Evolutionary conservation across 305 asterid species (phyloP), one percentile per base, ranked within the genome.

Genomic region (Fraxinus ornus): DNA sequence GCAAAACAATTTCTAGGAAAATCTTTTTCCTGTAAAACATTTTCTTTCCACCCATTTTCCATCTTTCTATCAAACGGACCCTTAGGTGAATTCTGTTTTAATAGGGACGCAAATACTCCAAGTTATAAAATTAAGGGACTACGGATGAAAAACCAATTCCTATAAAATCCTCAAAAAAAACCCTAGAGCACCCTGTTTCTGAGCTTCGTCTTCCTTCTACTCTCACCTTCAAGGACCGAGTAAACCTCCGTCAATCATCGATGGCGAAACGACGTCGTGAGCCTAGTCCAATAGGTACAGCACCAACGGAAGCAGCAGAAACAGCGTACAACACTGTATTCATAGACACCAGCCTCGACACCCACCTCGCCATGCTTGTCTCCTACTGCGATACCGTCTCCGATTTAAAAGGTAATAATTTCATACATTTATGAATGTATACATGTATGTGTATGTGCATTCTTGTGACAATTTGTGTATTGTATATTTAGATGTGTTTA

Each of bases 301-400:
- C 78, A 21, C 24, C 76, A 4, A 77, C 52, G 5, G 62, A 52
- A 52, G 26, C 39, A 33, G 79, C 80, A 17, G 90, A 80, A 26
- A 39, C 71, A 32, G 72, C 30, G 39, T 72, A 71, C 87, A 66
- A 70, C 68, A 77, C 91, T 0, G 88, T 89, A 71, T 92, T 88
- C 90, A 79, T 94, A 8, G 94, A 91, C 55, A 95, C 98, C 83
- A 91, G 85, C 86, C 89, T 95, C 74, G 91, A 87, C 76, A 93
- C 98, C 26, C 94, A 85, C 88, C 79, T 92, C 68, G 92, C 88
- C 30, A 21, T 89, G 87, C 82, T 74, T 74, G 85, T 88, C 75
- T 85, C 85, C 71, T 24, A 68, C 37, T 82, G 90, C 26, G 98
- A 93, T 32, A 89, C 92, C 5, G 87, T 87, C 77, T 84, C 87